A percentile compares a stretch with the other conserved stretches of the same genome.
Evolutionary conservation across 306 rosid species (phyloP).

Genomic region (Gillenia trifoliata): DNA sequence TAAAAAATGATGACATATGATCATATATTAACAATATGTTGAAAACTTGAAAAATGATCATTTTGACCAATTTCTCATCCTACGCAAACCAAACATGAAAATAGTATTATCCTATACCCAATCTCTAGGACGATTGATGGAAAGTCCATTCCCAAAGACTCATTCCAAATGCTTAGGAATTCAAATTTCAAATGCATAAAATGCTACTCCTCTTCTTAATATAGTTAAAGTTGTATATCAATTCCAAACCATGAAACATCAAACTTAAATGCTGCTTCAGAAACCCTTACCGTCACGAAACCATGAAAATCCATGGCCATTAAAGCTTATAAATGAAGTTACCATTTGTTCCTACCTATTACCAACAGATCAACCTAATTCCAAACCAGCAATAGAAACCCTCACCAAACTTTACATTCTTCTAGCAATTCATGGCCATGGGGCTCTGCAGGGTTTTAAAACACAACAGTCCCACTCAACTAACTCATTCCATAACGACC

Average conservation of each 20-base stretch:
- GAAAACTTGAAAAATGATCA: too few relatives aligned
- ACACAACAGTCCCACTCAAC: background rate
- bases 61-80: too few relatives aligned
- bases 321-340: conserved; percentile 8
- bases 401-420: background rate
- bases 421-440: background rate
- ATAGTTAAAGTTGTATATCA: background rate
- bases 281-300: background rate
- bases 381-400: conserved; percentile 7
- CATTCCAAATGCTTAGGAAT: background rate
- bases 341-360: conserved; percentile 5
- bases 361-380: conserved; percentile 5
- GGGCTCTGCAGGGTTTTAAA: background rate
- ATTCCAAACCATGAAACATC: background rate
- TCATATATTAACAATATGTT: too few relatives aligned
- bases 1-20: too few relatives aligned
- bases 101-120: too few relatives aligned
- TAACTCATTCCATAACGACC: background rate
- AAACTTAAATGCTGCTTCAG: background rate
- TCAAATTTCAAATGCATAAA: background rate
- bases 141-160: background rate
- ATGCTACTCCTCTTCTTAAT: background rate
- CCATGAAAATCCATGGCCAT: conserved; percentile 6
- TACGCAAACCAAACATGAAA: background rate
- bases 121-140: too few relatives aligned